Evolutionary conservation across 164 flowering plant genomes (phyloP).

Genomic region (Echeveria elegans): DNA sequence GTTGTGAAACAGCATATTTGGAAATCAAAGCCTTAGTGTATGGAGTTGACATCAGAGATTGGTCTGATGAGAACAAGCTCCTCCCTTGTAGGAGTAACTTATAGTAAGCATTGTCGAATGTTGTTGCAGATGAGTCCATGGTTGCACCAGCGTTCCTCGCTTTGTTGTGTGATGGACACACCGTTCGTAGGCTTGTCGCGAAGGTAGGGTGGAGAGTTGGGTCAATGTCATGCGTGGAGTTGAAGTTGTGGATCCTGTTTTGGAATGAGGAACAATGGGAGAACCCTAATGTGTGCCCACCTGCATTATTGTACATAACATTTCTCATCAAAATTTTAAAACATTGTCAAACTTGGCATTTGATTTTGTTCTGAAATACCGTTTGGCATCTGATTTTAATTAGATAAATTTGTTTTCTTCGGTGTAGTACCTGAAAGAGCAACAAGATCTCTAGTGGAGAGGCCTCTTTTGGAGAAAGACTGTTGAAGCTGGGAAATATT

Average conservation of each 20-base stretch:
- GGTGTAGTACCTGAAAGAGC: slow-evolving; percentile 66
- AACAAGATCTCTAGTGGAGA: slow-evolving; percentile 59
- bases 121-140: slow-evolving; percentile 38
- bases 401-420: not conserved
- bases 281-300: slow-evolving; percentile 88
- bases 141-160: slow-evolving; percentile 50
- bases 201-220: slow-evolving; percentile 49
- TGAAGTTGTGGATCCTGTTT: slow-evolving; percentile 76
- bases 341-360: not conserved
- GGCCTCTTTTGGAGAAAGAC: slow-evolving; percentile 77
- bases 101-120: slow-evolving; percentile 66
- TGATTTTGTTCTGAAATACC: too few relatives aligned
- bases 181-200: slow-evolving; percentile 38
- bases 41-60: slow-evolving; percentile 42
- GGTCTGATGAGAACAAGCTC: slow-evolving; percentile 69
- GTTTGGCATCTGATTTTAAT: too few relatives aligned
- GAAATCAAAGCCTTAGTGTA: slow-evolving; percentile 41
- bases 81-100: slow-evolving; percentile 53
- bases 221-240: slow-evolving; percentile 41
- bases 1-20: slow-evolving; percentile 39
- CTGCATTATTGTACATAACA: slow-evolving; percentile 19
- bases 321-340: not conserved
- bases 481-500: slow-evolving; percentile 65
- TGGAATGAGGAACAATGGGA: slow-evolving; percentile 85
- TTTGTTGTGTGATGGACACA: slow-evolving; percentile 56